A percentile compares a stretch with the other conserved stretches of the same genome.
Evolutionary conservation across 2,329 filamentous ascomycete species (phyloP).

Genomic region (Kalmusia sp.): DNA sequence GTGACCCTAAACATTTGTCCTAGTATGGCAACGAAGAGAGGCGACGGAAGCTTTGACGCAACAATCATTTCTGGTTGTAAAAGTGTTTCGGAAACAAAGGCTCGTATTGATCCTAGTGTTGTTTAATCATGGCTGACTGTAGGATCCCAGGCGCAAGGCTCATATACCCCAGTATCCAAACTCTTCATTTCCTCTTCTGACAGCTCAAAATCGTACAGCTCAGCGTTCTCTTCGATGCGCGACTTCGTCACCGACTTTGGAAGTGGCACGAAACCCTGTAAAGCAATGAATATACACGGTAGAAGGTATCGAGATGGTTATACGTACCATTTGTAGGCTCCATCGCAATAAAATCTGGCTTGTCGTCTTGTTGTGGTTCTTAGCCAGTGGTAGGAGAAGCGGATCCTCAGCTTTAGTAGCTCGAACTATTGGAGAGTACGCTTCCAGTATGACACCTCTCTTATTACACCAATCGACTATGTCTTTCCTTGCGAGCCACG

Average conservation of each 20-base stretch:
- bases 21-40: too few relatives aligned
- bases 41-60: too few relatives aligned
- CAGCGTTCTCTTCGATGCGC: conserved; percentile 66
- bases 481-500: conserved; percentile 82
- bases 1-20: too few relatives aligned
- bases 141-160: conserved; percentile 67
- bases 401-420: conserved; percentile 60
- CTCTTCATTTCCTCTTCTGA: conserved; percentile 64
- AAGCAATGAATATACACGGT: background rate
- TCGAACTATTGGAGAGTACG: conserved; percentile 56
- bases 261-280: conserved; percentile 65
- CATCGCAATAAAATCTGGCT: conserved; percentile 67
- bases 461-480: conserved; percentile 79
- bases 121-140: conserved; percentile 50
- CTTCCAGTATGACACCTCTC: conserved; percentile 55
- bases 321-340: conserved; percentile 54
- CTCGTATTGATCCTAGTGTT: conserved; percentile 12
- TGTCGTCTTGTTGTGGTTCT: conserved; percentile 65
- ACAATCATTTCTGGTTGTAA: conserved; percentile 1
- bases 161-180: conserved; percentile 62
- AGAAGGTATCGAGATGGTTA: background rate
- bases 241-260: conserved; percentile 68
- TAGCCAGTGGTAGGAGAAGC: conserved; percentile 56
- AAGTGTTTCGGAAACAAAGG: conserved; percentile 12
- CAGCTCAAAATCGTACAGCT: conserved; percentile 67